Evolutionary conservation across 495 filamentous ascomycete genomes (phyloP).

Genomic region (Neurospora sp.): DNA sequence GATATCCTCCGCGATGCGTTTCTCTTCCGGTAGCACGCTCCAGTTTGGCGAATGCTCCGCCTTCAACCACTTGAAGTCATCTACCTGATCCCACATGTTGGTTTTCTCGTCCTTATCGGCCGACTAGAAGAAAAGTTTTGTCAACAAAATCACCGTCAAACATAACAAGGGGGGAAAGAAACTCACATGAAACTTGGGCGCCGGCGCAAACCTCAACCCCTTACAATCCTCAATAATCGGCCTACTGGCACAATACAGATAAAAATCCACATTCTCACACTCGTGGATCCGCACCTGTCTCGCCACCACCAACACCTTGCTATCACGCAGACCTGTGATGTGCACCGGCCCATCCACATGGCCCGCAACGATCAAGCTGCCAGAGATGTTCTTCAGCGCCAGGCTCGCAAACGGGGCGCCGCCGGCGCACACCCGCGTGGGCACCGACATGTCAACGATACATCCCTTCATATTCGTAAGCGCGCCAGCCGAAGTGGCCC

Average conservation of each 20-base stretch:
- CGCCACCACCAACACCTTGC: slow-evolving; percentile 63
- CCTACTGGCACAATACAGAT: slow-evolving; percentile 67
- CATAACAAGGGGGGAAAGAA: neutral
- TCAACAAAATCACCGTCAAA: neutral
- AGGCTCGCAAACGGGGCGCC: slow-evolving; percentile 64
- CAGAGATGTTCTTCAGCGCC: slow-evolving; percentile 55
- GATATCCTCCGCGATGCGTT: slow-evolving; percentile 50
- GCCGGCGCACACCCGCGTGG: slow-evolving; percentile 31
- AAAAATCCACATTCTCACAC: slow-evolving; percentile 67
- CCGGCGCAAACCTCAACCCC: slow-evolving; percentile 65
- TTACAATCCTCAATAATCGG: slow-evolving; percentile 91
- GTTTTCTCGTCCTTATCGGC: slow-evolving; percentile 21
- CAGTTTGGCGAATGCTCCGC: slow-evolving; percentile 81
- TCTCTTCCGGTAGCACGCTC: slow-evolving; percentile 51
- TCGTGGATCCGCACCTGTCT: slow-evolving; percentile 89
- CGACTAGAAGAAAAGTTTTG: slow-evolving; percentile 8
- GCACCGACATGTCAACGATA: slow-evolving; percentile 67
- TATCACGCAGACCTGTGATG: slow-evolving; percentile 63
- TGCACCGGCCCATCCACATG: slow-evolving; percentile 71
- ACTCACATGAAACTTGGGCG: slow-evolving; percentile 60
- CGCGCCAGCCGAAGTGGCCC: slow-evolving; percentile 58
- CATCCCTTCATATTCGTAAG: slow-evolving; percentile 62
- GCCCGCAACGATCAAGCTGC: slow-evolving; percentile 65
- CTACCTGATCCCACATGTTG: slow-evolving; percentile 80
- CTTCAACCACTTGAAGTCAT: slow-evolving; percentile 97